These are phyloP conservation scores for Diaporthe longicolla DNA, from an alignment of 2,329 filamentous ascomycete genomes.

Conservation along the genomic window DNA sequence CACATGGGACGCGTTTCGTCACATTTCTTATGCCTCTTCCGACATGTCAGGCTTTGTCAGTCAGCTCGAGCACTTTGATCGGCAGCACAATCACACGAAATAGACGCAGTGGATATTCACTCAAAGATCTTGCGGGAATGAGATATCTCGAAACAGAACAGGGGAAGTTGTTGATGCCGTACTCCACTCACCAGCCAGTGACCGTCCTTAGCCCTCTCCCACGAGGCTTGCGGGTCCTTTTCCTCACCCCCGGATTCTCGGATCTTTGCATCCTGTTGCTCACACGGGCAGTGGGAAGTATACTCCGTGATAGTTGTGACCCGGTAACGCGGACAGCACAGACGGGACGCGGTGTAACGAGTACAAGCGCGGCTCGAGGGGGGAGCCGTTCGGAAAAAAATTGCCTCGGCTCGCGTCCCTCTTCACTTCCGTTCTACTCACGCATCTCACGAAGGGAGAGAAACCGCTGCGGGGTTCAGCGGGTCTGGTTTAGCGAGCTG, in stretches of 20 bases:
- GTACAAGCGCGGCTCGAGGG: conserved; percentile 5
- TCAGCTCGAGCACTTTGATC: neutral
- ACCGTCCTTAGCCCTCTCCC: conserved; percentile 59
- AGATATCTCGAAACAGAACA: neutral
- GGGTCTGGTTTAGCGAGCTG: conserved; percentile 13
- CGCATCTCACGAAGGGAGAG: neutral
- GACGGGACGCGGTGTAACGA: neutral
- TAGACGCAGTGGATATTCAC: neutral
- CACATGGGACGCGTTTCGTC: conserved; percentile 58
- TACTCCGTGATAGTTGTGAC: neutral
- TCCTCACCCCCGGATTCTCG: conserved; percentile 1
- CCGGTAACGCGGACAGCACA: conserved; percentile 13
- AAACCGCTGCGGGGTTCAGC: neutral
- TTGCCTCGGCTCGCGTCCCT: conserved; percentile 1
- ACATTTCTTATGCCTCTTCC: conserved; percentile 64
- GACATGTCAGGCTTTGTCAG: conserved; percentile 57
- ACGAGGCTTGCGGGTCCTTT: conserved; percentile 53
- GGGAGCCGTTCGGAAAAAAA: neutral
- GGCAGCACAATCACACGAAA: neutral
- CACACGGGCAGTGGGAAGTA: neutral
- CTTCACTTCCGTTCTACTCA: neutral
- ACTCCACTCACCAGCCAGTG: conserved; percentile 56
- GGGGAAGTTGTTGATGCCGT: neutral
- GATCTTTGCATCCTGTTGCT: conserved; percentile 18
- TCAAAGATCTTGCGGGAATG: neutral